Evolutionary conservation across 2,329 filamentous ascomycete genomes (phyloP), one percentile per base, ranked within the genome.

Genomic region (Pyrenophora teres): DNA sequence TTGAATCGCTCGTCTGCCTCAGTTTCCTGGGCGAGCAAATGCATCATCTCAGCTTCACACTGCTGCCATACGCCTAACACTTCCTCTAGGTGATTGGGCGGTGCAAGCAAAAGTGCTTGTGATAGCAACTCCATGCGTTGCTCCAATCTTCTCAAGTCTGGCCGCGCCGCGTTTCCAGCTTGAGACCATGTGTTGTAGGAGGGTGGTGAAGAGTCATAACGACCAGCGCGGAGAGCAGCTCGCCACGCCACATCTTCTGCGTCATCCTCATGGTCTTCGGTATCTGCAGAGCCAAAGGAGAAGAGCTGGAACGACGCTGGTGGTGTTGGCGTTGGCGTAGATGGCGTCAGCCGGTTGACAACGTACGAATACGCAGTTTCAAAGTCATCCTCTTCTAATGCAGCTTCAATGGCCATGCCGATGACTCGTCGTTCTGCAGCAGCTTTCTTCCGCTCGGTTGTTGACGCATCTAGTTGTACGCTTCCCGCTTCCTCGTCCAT

Each of bases 301-400:
- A 65, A 68, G 16, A 46, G 45, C 6, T 62, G 59, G 6, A 65
- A 63, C 4, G 64, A 58, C 2, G 41, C 56, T n/a, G 69, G 62
- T 10, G 58, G 52, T 18, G 63, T 56, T 21, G 63, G 63, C 1
- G 66, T 60, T 4, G 59, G 56, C 4, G 54, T 45, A 12, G 70
- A 74, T 7, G 74, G 69, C 6, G 80, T 78, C 0, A 94, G 78
- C 18, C 87, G 83, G 65, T 86, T 91, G 40, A 90, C 83, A 1
- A 92, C 87, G 66, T 90, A 93, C 0, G 89, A 92, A 70, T 93
- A 94, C 9, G 90, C 90, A 0, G 90, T 94, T 68, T 95, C 90
- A 55, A 94, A 94, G 68, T 86, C 90, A 57, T 92, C 86, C 67
- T 92, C 89, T 8, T 80, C 79, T 1, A 94, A 79, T 10, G 90